Evolutionary conservation across 305 asterid genomes (phyloP).

Genomic region (Solanum aculeatissimum): DNA sequence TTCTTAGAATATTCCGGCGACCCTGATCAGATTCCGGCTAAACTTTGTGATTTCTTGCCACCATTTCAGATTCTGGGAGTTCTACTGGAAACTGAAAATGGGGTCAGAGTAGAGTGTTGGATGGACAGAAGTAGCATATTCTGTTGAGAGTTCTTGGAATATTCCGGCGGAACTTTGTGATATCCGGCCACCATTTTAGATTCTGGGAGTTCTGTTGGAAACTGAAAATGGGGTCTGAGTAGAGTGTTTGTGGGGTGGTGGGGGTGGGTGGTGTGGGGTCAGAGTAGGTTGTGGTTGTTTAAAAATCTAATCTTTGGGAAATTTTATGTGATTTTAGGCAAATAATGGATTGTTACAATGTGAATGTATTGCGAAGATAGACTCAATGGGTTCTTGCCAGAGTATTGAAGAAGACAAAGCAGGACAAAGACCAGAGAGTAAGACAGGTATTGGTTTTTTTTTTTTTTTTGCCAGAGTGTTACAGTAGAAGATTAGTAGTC

Average conservation of each 20-base stretch:
- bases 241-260: not conserved
- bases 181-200: not conserved
- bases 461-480: not conserved
- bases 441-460: constrained; percentile 16
- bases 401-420: constrained; percentile 28
- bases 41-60: not conserved
- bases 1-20: not conserved
- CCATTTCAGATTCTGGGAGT: not conserved
- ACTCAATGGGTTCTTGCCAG: constrained; percentile 32
- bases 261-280: not conserved
- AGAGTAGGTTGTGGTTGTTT: not conserved
- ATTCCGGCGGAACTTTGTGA: not conserved
- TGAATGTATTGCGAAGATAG: not conserved
- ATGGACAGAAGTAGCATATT: not conserved
- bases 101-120: not conserved
- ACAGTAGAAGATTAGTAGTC: not conserved
- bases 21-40: not conserved
- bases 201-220: not conserved
- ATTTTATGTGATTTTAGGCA: not conserved
- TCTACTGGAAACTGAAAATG: not conserved
- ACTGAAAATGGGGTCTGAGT: not conserved
- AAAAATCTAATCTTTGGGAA: not conserved
- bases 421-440: constrained; percentile 9
- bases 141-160: not conserved
- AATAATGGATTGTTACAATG: constrained; percentile 1